Conservation (phyloP, 1,284 basidiomycete species). For the Kalmanozyma brasiliensis region DNA sequence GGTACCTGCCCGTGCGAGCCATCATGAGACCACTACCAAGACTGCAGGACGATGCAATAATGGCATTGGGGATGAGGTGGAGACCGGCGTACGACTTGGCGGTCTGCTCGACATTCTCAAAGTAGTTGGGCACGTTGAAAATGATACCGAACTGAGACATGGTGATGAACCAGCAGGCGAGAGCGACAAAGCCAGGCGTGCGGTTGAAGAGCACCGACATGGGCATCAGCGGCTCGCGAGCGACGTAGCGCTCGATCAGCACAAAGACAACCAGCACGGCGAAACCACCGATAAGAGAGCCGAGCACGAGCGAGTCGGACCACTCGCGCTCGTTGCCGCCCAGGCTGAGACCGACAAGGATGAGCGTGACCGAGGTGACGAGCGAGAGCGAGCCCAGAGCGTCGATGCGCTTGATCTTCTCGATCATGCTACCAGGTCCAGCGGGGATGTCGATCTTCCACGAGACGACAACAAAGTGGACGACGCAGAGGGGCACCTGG, state of each 20-base stretch:
- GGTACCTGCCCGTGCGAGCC: conserved; percentile 68
- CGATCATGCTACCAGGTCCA: conserved; percentile 66
- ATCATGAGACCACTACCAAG: conserved; percentile 68
- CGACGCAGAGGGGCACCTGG: conserved; percentile 67
- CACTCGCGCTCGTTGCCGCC: conserved; percentile 65
- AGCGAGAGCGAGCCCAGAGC: conserved; percentile 68
- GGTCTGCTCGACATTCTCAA: conserved; percentile 67
- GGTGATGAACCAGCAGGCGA: conserved; percentile 69
- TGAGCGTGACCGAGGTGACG: conserved; percentile 65
- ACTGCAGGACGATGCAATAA: conserved; percentile 68
- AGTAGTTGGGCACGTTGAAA: conserved; percentile 68
- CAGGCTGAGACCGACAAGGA: conserved; percentile 67
- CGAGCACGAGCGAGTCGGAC: conserved; percentile 57
- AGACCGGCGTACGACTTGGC: conserved; percentile 66
- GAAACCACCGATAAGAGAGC: conserved; percentile 60
- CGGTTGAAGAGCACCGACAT: conserved; percentile 67
- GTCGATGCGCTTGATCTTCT: conserved; percentile 69
- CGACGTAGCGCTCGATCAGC: conserved; percentile 70
- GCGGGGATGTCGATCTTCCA: conserved; percentile 69
- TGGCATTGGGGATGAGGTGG: conserved; percentile 68
- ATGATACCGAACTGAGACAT: conserved; percentile 68
- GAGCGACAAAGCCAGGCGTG: conserved; percentile 68
- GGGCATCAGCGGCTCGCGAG: conserved; percentile 68
- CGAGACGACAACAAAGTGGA: conserved; percentile 67
- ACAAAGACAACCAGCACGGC: conserved; percentile 72